A percentile compares a stretch with the other conserved stretches of the same genome.
Conservation (phyloP, 2,329 filamentous ascomycete genomes). For the Colletotrichum sojae region DNA sequence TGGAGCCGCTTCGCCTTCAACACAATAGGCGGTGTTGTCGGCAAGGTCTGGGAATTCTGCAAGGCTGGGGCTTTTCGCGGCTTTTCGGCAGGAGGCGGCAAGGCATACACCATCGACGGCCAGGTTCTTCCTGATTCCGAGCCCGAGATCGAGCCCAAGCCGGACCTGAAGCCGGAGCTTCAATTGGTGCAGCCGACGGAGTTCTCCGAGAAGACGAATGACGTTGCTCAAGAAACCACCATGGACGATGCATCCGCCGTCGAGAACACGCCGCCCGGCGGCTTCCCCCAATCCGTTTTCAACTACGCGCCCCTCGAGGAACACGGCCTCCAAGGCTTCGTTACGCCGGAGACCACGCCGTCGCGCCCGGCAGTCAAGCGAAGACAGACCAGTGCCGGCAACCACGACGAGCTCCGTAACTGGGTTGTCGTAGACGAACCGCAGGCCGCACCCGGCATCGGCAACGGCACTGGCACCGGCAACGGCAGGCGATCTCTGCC, state of each 20-base stretch:
- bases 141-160: background rate
- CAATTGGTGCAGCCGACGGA: background rate
- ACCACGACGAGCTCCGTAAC: constrained; percentile 71
- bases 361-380: constrained; percentile 65
- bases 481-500: constrained; percentile 15
- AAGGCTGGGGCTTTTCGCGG: constrained; percentile 81
- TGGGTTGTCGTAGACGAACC: constrained; percentile 78
- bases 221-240: background rate
- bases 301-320: constrained; percentile 44
- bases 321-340: constrained; percentile 49
- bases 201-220: background rate
- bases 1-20: constrained; percentile 74
- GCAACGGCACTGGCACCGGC: background rate
- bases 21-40: constrained; percentile 76
- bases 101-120: constrained; percentile 71
- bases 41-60: constrained; percentile 90
- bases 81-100: constrained; percentile 88
- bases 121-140: constrained; percentile 16
- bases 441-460: constrained; percentile 10
- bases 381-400: constrained; percentile 65
- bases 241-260: constrained; percentile 2
- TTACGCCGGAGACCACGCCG: constrained; percentile 58
- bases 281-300: constrained; percentile 50
- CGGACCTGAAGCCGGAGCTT: background rate
- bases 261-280: constrained; percentile 41